Base-by-base conservation (phyloP, 1,139 yeast genomes). In the Waltiozyma sp. region DNA sequence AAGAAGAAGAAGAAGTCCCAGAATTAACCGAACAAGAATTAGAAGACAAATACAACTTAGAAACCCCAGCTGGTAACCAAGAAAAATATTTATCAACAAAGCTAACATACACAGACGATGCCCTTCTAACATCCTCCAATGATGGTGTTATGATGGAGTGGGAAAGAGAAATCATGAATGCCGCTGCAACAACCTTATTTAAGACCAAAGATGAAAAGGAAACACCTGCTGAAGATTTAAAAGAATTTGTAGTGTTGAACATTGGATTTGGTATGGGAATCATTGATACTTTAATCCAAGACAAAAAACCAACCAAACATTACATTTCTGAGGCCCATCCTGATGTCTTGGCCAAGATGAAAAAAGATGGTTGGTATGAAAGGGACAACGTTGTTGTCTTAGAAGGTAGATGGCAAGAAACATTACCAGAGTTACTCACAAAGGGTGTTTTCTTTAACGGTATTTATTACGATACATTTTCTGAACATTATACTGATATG, bases 71-170 rank as follows among this genome's bases (percentile, higher is more conserved):
- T 1, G 75, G 72, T 40, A 70, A 78, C 50, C 91, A 83, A 50
- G 60, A 68, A 2, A 72, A 85, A 0, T 89, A 80, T 57, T 69
- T 89, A 42, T 62, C 70, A 14, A 75, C 91, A 6, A 71, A 80
- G 52, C 67, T 89, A 37, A 79, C 77, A 54, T 89, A 86, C 59
- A 74, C 73, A 19, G 82, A 81, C 42, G 78, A 73, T 50, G 80
- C 91, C 0, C 69, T 89, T 21, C 68, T 84, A 33, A 89, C 97
- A 2, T 77, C 75, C 28, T 70, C 80, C 46, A 72, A 77, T 40
- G 97, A 89, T 56, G 97, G 96, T 24, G 96, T 89, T 3, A 89
- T 89, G 97, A 89, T 89, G 97, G 82, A 83, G 52, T 89, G 97
- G 97, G 97, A 89, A 61, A 72, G 77, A 4, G 77, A 78, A 26